Percentiles rank a stretch among this genome's conserved stretches.
Conservation (phyloP, 352 stramenopile genomes). For the Phytophthora melonis region DNA sequence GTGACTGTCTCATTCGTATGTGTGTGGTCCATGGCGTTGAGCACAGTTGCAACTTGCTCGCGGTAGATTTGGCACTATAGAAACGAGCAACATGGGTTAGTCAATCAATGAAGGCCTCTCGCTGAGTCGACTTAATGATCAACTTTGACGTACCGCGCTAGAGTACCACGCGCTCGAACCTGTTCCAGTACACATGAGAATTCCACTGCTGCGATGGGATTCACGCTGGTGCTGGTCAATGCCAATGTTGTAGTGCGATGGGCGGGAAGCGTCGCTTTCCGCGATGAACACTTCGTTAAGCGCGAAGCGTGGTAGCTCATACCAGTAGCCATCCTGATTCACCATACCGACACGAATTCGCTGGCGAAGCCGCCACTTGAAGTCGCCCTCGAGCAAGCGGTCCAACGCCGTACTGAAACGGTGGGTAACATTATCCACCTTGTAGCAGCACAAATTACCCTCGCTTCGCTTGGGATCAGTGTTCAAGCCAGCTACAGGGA, state of each 20-base stretch:
- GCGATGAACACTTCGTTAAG: constrained; percentile 93
- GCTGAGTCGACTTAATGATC: neutral
- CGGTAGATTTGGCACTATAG: constrained; percentile 85
- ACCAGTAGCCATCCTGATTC: constrained; percentile 90
- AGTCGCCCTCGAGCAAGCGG: constrained; percentile 75
- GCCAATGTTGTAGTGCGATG: constrained; percentile 90
- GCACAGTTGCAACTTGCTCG: constrained; percentile 86
- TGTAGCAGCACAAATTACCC: constrained; percentile 90
- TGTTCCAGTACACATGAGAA: constrained; percentile 89
- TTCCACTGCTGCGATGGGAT: constrained; percentile 88
- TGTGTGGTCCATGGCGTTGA: constrained; percentile 87
- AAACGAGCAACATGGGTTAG: constrained; percentile 12
- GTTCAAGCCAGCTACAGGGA: constrained; percentile 87
- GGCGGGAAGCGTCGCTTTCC: constrained; percentile 84
- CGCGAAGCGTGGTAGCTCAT: constrained; percentile 85
- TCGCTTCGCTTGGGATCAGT: constrained; percentile 87
- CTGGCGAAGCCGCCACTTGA: constrained; percentile 82
- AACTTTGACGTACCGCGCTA: constrained; percentile 68
- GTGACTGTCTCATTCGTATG: constrained; percentile 91
- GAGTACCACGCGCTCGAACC: constrained; percentile 91
- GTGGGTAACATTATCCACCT: constrained; percentile 79
- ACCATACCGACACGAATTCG: constrained; percentile 90
- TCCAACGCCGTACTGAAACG: constrained; percentile 79
- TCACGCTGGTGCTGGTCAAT: constrained; percentile 90
- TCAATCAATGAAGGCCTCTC: neutral